Evolutionary conservation across 2,329 filamentous ascomycete genomes (phyloP).

Genomic region (Drechslerella dactyloides): DNA sequence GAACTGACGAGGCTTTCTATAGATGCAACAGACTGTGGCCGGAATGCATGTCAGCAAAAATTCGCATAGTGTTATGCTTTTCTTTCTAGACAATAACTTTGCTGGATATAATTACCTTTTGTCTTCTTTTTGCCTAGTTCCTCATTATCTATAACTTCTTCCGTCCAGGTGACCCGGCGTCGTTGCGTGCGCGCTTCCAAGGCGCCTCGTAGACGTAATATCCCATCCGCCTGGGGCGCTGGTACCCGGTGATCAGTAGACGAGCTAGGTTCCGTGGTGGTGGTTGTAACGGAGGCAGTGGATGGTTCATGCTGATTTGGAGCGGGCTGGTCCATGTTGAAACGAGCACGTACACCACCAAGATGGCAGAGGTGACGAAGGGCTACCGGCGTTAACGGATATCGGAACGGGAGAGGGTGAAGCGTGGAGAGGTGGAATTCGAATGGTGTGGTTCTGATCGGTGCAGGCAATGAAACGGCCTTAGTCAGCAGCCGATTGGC

Average conservation of each 20-base stretch:
- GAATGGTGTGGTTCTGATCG: no score
- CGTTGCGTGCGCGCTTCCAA: constrained; percentile 34
- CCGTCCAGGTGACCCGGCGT: constrained; percentile 84
- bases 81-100: constrained; percentile 1
- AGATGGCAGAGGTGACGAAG: not conserved
- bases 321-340: not conserved
- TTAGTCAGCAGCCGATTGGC: no score
- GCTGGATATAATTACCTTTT: constrained; percentile 69
- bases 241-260: not conserved
- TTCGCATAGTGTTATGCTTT: not conserved
- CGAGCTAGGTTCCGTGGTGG: constrained; percentile 7
- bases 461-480: no score
- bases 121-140: constrained; percentile 90
- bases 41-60: constrained; percentile 8
- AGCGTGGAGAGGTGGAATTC: no score
- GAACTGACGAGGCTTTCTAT: constrained; percentile 80
- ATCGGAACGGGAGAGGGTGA: no score
- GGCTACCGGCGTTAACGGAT: no score
- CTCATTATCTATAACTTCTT: constrained; percentile 93
- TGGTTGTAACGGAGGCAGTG: constrained; percentile 15
- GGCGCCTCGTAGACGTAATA: constrained; percentile 53
- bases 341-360: not conserved
- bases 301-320: not conserved
- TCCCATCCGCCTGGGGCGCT: constrained; percentile 47
- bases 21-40: constrained; percentile 91